Base-by-base conservation (phyloP, 148 eudicot genomes). In the Camellia sinensis region DNA sequence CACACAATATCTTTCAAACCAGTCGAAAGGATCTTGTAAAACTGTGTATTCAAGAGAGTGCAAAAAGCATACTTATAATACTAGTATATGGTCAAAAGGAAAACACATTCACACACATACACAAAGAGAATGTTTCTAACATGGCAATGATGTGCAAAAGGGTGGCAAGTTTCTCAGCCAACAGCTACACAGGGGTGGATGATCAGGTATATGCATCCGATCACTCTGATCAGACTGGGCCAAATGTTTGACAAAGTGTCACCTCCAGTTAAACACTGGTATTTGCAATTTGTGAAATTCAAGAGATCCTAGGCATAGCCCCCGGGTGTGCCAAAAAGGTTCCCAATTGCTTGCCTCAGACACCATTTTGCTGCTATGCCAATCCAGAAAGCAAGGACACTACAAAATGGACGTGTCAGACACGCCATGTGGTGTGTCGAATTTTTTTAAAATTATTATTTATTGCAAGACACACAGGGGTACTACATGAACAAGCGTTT, bases 1-100 rank as follows among this genome's bases (percentile, higher is more conserved):
- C 97, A 93, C 57, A 93, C 93, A 61, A 93, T 86, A 79, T 90
- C 95, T 83, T 93, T 87, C 86, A 93, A 81, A 79, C 95, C 97
- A 74, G 89, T 89, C 0, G 92, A 88, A 6, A 93, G 92, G 86
- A 85, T 91, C 75, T 89, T 89, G 89, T 91, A 93, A 80, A 93
- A 93, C 97, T 93, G 92, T 64, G n/a, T 4, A 78, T 41, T 76
- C 48, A 80, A 76, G 71, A 75, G 11, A 46, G 10, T 14, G 6
- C 56, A 18, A 65, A 29, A 57, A 46, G 4, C 22, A 7, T 22
- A 41, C 37, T 5, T 71, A 40, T 37, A 29, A n/a, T 48, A 44
- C 1, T 2, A 2, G 13, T 4, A 5, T 64, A 21, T 7, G 13
- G 5, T 22, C 0, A 21, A 64, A 64, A 61, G 6, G 21, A 4